Evolutionary conservation across 75 land plant genomes (phyloP).

Genomic region (Chamaecyparis obtusa): DNA sequence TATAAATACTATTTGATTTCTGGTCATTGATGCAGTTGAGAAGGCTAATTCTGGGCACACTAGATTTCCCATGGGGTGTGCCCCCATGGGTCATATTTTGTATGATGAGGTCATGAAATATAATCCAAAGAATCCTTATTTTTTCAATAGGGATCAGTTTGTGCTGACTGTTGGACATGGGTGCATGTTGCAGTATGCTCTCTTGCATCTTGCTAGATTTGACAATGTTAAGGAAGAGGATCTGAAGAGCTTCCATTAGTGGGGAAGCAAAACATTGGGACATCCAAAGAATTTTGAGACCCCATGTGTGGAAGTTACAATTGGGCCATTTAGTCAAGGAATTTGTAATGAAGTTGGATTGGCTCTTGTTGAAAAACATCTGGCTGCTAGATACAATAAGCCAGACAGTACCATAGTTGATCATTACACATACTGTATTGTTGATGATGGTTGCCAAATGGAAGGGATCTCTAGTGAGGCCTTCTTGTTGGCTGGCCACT

Average conservation of each 20-base stretch:
- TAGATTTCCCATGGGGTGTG: conserved; percentile 98
- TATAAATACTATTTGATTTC: conserved; percentile 80
- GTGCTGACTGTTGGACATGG: conserved; percentile 96
- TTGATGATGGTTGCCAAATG: conserved; percentile 99
- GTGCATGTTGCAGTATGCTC: conserved; percentile 97
- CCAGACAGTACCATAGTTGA: conserved; percentile 90
- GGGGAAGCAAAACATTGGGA: conserved; percentile 90
- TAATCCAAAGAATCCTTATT: conserved; percentile 89
- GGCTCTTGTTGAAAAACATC: conserved; percentile 92
- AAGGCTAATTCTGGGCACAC: conserved; percentile 98
- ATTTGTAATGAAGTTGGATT: conserved; percentile 95
- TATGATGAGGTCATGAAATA: conserved; percentile 92
- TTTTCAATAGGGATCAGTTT: conserved; percentile 90
- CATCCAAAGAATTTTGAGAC: conserved; percentile 98
- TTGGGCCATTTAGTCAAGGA: conserved; percentile 98
- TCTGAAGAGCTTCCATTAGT: conserved; percentile 84
- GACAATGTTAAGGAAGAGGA: conserved; percentile 89
- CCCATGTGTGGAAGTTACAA: conserved; percentile 89
- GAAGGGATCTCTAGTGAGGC: conserved; percentile 94
- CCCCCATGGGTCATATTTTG: conserved; percentile 92
- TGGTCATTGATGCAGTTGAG: conserved; percentile 93
- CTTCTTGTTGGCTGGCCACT: conserved; percentile 93
- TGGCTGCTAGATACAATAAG: conserved; percentile 98
- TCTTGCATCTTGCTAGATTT: conserved; percentile 90
- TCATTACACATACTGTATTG: conserved; percentile 90